Base-by-base conservation (phyloP, 2,329 filamentous ascomycete genomes). In the Aspergillus sp. region DNA sequence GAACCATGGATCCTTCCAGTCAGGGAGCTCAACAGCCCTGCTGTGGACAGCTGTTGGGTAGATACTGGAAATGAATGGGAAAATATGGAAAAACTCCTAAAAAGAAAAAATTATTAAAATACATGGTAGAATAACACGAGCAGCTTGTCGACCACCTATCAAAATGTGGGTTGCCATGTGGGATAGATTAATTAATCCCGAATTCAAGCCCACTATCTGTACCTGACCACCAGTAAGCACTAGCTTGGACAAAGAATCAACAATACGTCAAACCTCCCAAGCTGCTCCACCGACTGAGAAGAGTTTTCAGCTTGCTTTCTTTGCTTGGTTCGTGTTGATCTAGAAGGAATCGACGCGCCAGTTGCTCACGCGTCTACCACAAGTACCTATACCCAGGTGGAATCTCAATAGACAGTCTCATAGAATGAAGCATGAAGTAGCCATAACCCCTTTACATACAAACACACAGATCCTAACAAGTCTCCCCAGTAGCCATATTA, bases 401-500 rank as follows among this genome's bases (percentile, higher is more conserved):
- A n/a, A n/a, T n/a, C n/a, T n/a, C n/a, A n/a, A n/a, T n/a, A n/a
- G n/a, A 29, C 21, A 29, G 25, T 29, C 9, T 29, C 25, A 29
- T 29, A 29, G 25, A 29, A 29, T 7, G 7, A 29, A 10, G 11
- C 25, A 29, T 10, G 11, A 29, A 29, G 25, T 11, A 29, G 25
- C 23, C 23, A 2, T 25, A 25, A 25, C 13, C 16, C 34, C 6
- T 9, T 36, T 13, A 34, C 16, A 40, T 2, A 20, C 42, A 34
- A 48, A 20, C 41, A 25, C 5, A 16, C 13, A 20, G 7, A 25
- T 3, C 29, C 29, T 47, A 38, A 21, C 45, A 47, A 23, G 29
- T 44, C 21, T 57, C 54, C 14, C 53, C 58, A 29, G 47, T 17
- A 5, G 55, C 56, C 54, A 59, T 56, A 50, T 58, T 50, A 46